A percentile compares a stretch with the other conserved stretches of the same genome.
These are phyloP conservation scores for Termitomyces sp. DNA, from an alignment of 768 basidiomycete species.

Conservation along the genomic window DNA sequence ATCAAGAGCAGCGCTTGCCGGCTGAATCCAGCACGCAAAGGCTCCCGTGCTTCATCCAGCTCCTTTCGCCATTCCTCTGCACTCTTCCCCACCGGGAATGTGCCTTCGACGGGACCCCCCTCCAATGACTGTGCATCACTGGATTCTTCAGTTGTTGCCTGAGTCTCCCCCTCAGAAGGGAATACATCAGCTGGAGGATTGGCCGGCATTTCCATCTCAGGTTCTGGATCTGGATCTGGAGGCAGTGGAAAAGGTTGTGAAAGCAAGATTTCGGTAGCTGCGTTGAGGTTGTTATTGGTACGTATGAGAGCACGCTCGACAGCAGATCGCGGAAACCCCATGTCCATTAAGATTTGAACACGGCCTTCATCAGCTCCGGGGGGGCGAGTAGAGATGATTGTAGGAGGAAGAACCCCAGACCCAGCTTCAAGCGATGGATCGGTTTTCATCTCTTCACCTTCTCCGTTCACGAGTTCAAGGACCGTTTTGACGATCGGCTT, in stretches of 20 bases:
- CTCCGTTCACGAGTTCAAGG: conserved; percentile 77
- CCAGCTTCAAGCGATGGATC: conserved; percentile 32
- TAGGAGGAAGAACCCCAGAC: conserved; percentile 15
- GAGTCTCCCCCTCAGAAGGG: conserved; percentile 25
- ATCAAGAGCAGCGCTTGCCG: conserved; percentile 73
- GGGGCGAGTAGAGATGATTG: conserved; percentile 27
- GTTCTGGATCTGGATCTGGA: conserved; percentile 56
- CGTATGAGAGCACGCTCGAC: conserved; percentile 82
- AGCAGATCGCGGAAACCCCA: conserved; percentile 94
- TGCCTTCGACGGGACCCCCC: conserved; percentile 9
- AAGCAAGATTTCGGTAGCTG: conserved; percentile 85
- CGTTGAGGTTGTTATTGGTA: conserved; percentile 82
- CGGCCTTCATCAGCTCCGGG: conserved; percentile 71
- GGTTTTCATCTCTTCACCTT: conserved; percentile 68
- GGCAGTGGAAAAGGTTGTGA: conserved; percentile 77
- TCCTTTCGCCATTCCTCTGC: conserved; percentile 64
- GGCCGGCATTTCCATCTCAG: conserved; percentile 20
- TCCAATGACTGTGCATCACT: conserved; percentile 20
- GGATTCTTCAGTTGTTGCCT: conserved; percentile 20
- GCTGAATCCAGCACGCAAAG: conserved; percentile 61
- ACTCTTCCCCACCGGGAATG: conserved; percentile 35
- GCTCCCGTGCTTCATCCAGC: conserved; percentile 62
- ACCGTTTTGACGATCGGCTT: conserved; percentile 74
- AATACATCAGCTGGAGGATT: conserved; percentile 13
- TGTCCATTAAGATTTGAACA: conserved; percentile 84